These are phyloP conservation scores for Sordariomycetes sp. DNA, from an alignment of 2,329 filamentous ascomycete species.

Conservation along the genomic window DNA sequence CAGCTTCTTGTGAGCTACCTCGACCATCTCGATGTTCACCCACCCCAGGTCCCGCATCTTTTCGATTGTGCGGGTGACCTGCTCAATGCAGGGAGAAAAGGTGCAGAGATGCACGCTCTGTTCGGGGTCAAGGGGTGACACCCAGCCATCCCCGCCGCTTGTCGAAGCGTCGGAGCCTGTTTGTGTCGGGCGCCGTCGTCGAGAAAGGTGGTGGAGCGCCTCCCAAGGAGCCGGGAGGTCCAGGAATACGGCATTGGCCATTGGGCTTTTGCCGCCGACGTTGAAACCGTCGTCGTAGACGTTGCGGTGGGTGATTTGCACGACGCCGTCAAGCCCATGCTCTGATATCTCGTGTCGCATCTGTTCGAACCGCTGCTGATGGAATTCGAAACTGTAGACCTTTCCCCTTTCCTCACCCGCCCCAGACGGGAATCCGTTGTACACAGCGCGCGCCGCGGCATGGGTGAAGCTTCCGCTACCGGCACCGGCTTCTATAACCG, in stretches of 20 bases:
- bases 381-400: conserved; percentile 77
- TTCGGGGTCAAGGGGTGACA: conserved; percentile 59
- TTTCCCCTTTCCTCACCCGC: conserved; percentile 43
- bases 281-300: conserved; percentile 66
- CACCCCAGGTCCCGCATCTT: conserved; percentile 73
- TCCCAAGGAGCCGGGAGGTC: conserved; percentile 76
- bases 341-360: conserved; percentile 59
- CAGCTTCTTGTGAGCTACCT: conserved; percentile 68
- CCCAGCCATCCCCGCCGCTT: conserved; percentile 21
- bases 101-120: conserved; percentile 74
- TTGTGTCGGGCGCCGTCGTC: conserved; percentile 34
- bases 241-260: conserved; percentile 64
- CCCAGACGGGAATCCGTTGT: conserved; percentile 53
- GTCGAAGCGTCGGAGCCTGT: conserved; percentile 9
- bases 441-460: conserved; percentile 65
- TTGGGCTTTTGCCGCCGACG: conserved; percentile 46
- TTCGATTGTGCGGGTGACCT: conserved; percentile 79
- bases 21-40: conserved; percentile 89
- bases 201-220: conserved; percentile 64
- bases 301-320: conserved; percentile 67
- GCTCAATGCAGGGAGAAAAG: conserved; percentile 95
- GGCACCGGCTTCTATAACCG: conserved; percentile 69
- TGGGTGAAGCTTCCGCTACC: conserved; percentile 81
- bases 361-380: conserved; percentile 59
- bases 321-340: conserved; percentile 55